Evolutionary conservation across 805 yeast genomes (phyloP).

Genomic region (Nakazawaea sp.): DNA sequence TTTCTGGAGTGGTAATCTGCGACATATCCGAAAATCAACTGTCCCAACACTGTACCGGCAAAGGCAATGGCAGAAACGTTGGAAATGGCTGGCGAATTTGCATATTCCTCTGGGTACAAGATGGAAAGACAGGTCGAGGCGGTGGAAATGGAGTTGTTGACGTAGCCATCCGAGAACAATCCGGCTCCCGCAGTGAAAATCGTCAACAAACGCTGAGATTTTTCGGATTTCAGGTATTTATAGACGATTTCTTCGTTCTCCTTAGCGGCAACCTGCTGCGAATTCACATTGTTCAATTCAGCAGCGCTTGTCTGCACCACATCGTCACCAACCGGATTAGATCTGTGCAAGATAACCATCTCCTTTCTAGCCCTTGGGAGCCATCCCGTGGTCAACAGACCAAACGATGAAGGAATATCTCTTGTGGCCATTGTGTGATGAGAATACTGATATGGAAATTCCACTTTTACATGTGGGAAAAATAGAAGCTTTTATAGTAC

Average conservation of each 20-base stretch:
- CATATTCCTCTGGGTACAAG: constrained; percentile 60
- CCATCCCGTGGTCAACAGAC: constrained; percentile 35
- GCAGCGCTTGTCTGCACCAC: too few species aligned
- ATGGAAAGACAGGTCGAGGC: constrained; percentile 62
- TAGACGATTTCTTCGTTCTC: constrained; percentile 12
- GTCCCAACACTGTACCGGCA: constrained; percentile 89
- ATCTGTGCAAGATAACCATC: constrained; percentile 21
- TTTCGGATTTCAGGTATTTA: constrained; percentile 10
- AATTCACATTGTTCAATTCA: constrained; percentile 12
- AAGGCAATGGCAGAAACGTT: constrained; percentile 86
- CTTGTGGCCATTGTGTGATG: constrained; percentile 29
- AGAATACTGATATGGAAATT: too few species aligned
- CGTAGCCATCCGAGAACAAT: constrained; percentile 87
- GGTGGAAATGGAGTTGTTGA: constrained; percentile 76
- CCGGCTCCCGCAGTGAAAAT: constrained; percentile 88
- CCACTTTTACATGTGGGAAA: too few species aligned
- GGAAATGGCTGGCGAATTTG: constrained; percentile 60
- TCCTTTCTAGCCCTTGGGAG: constrained; percentile 24
- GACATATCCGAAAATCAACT: constrained; percentile 70
- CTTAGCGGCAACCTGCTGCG: constrained; percentile 9
- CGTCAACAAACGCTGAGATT: constrained; percentile 41
- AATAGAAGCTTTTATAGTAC: too few species aligned
- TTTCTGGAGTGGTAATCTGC: constrained; percentile 80
- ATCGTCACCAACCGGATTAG: background rate
- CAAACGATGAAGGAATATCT: constrained; percentile 40